Evolutionary conservation across 2,329 filamentous ascomycete species (phyloP), one percentile per base, ranked within the genome.

Genomic region (Botryosphaeria dothidea): DNA sequence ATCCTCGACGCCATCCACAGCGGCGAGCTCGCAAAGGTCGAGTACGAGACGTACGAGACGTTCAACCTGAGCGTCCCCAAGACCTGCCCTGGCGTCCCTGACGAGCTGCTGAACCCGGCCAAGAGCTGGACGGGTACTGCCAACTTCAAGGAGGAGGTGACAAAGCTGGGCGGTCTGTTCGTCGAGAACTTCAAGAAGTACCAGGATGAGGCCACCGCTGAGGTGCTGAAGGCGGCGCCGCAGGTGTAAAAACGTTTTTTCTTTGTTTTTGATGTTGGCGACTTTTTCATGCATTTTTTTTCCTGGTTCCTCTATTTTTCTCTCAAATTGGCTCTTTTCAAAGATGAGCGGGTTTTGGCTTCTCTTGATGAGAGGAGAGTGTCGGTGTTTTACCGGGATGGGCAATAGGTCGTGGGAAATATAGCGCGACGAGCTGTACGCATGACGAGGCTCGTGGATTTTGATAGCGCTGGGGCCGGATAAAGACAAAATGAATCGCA

Each of bases 161-260:
- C 85, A 79, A 98, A 97, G 86, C 89, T 99, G 38, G 95, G 90
- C 73, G 84, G 82, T 69, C 87, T 98, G 68, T 99, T 99, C 86
- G 88, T 90, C 75, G 92, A 97, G 82, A 99, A 99, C 87, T 99
- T 99, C 83, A 88, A 92, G 84, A 97, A 97, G 86, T 97, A 96
- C 83, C 85, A 89, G 73, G 89, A 88, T 71, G 88, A 96, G 80
- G 92, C 93, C 8, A 78, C 75, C 15, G 49, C 69, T 4, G 80
- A 81, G 62, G 81, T 83, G 38, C 70, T 82, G 66, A 79, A 81
- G 66, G 80, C 80, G 48, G 82, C 79, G 54, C 81, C 81, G 25
- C 64, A 70, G 23, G 60, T 70, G n/a, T 65, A 65, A 23, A 54
- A 7, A 9, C 23, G 46, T 52, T 29, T 21, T 31, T n/a, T 31